Conservation (phyloP, 495 filamentous ascomycete species). For the Amniculicola lignicola region DNA sequence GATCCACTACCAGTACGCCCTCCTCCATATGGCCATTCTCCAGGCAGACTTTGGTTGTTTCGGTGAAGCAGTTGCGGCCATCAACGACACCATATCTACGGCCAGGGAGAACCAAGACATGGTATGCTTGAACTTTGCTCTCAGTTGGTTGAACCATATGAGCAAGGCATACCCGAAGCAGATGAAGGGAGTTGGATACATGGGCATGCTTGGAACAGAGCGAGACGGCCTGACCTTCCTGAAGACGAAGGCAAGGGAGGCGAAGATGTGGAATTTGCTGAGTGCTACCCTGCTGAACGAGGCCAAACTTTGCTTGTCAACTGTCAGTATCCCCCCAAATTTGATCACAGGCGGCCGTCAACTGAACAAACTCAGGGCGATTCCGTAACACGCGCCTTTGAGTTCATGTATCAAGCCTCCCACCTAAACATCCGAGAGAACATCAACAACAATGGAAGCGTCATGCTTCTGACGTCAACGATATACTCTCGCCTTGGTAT, state of each 20-base stretch:
- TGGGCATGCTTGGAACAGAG: slow-evolving; percentile 71
- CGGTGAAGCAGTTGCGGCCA: slow-evolving; percentile 83
- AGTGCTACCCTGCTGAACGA: slow-evolving; percentile 84
- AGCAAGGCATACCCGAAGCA: slow-evolving; percentile 77
- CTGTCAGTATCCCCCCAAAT: slow-evolving; percentile 44
- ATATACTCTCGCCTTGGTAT: slow-evolving; percentile 69
- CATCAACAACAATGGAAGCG: slow-evolving; percentile 68
- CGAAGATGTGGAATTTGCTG: slow-evolving; percentile 81
- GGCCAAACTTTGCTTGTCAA: slow-evolving; percentile 70
- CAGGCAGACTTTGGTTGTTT: slow-evolving; percentile 95
- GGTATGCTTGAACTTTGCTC: slow-evolving; percentile 87
- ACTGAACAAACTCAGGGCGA: slow-evolving; percentile 58
- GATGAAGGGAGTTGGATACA: slow-evolving; percentile 65
- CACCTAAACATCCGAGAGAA: slow-evolving; percentile 76
- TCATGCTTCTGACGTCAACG: slow-evolving; percentile 66
- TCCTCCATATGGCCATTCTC: slow-evolving; percentile 89
- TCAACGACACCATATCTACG: slow-evolving; percentile 87
- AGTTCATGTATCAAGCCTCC: slow-evolving; percentile 74
- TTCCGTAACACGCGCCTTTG: slow-evolving; percentile 70
- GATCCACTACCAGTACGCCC: slow-evolving; percentile 90
- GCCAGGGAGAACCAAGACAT: slow-evolving; percentile 90
- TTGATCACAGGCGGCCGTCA: not conserved
- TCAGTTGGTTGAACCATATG: slow-evolving; percentile 98
- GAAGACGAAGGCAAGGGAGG: slow-evolving; percentile 83
- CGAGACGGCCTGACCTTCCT: slow-evolving; percentile 80